A percentile compares a stretch with the other conserved stretches of the same genome.
These are phyloP conservation scores for Metarhizium guizhouense DNA, from an alignment of 2,329 filamentous ascomycete species.

Conservation along the genomic window DNA sequence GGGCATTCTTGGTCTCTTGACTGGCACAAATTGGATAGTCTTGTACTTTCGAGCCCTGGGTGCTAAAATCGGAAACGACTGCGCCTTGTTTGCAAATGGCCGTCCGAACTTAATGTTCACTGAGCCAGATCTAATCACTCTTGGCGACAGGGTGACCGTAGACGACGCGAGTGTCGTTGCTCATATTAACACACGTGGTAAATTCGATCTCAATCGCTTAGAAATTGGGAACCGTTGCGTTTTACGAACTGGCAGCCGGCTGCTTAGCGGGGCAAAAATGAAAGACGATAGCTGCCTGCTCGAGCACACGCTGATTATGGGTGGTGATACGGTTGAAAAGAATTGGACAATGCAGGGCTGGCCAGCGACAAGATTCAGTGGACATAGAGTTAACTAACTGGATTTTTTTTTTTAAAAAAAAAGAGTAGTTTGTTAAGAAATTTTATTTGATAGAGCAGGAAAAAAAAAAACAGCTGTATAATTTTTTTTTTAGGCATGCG, in stretches of 20 bases:
- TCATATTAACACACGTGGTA: conserved; percentile 48
- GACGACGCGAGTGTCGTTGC: conserved; percentile 48
- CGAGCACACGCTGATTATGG: conserved; percentile 50
- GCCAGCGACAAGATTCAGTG: conserved; percentile 26
- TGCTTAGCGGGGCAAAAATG: conserved; percentile 46
- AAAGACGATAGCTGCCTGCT: conserved; percentile 41
- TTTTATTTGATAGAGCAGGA: neutral
- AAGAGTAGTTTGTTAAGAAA: neutral
- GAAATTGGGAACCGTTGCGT: conserved; percentile 42
- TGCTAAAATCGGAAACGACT: conserved; percentile 44
- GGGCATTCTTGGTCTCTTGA: conserved; percentile 43
- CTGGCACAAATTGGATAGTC: conserved; percentile 42
- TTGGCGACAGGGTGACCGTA: conserved; percentile 43
- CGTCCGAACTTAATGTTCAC: conserved; percentile 44
- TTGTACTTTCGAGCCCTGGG: conserved; percentile 46
- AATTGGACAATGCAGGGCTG: conserved; percentile 44
- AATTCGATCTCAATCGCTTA: conserved; percentile 44
- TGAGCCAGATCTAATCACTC: conserved; percentile 44
- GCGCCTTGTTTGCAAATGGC: conserved; percentile 45
- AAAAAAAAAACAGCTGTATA: neutral
- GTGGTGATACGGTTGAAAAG: conserved; percentile 44
- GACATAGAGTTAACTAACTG: conserved; percentile 1
- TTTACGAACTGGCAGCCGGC: conserved; percentile 38
- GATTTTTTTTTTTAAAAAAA: too few species aligned
- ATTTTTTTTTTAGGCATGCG: neutral